These are phyloP conservation scores for Enteropsectra breve DNA, from an alignment of 371 early-diverging fungal genomes.

Conservation along the genomic window DNA sequence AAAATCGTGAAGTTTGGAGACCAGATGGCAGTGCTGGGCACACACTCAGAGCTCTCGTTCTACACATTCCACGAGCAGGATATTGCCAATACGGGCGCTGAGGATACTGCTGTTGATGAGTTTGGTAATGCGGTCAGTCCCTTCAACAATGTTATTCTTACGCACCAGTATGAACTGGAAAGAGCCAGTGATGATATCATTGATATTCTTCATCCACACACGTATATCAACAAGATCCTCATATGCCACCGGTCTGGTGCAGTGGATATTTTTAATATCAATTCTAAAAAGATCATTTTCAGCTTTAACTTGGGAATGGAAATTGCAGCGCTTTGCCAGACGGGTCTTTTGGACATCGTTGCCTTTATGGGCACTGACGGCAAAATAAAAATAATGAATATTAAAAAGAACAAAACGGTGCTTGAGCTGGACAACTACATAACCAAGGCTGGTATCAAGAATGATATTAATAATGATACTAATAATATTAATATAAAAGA, in stretches of 20 bases:
- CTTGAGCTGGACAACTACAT: conserved; percentile 3
- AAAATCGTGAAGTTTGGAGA: background rate
- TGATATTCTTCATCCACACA: conserved; percentile 10
- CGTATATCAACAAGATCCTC: conserved; percentile 11
- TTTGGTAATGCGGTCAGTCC: background rate
- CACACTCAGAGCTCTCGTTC: background rate
- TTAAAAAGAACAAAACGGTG: conserved; percentile 15
- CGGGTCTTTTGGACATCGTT: conserved; percentile 3
- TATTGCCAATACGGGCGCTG: background rate
- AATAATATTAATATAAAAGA: background rate
- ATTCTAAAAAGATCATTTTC: background rate
- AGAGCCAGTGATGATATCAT: background rate
- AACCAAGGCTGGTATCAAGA: background rate
- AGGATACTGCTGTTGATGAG: background rate
- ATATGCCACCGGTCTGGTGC: background rate
- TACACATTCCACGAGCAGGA: background rate
- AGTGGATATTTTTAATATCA: conserved; percentile 11
- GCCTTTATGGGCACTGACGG: conserved; percentile 6
- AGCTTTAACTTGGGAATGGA: background rate
- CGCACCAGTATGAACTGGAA: background rate
- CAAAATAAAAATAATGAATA: background rate
- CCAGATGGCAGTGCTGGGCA: background rate
- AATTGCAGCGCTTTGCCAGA: conserved; percentile 4
- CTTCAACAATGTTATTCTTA: background rate
- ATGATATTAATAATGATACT: background rate